Conservation (phyloP, 2,329 filamentous ascomycete species). For the Verticillium zaregamsianum region DNA sequence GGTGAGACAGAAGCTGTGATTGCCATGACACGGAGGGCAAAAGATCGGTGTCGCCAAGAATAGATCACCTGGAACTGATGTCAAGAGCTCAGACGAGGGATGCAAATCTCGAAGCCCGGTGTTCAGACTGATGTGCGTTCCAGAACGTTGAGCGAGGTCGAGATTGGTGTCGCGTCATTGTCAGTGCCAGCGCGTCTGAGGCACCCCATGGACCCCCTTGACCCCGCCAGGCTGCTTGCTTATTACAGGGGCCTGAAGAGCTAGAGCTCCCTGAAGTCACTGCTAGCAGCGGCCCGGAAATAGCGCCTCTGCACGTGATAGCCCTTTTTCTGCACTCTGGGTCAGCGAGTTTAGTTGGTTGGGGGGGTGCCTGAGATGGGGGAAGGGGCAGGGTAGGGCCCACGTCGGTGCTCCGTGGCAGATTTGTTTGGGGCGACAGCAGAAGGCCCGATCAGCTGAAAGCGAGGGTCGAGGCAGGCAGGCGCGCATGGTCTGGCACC, state of each 20-base stretch:
- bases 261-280: not conserved
- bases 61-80: not conserved
- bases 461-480: not conserved
- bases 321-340: not conserved
- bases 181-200: not conserved
- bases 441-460: not conserved
- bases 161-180: not conserved
- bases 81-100: not conserved
- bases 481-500: not conserved
- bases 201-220: not conserved
- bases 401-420: not conserved
- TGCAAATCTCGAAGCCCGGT: not conserved
- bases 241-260: not conserved
- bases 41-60: not conserved
- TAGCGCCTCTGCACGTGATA: constrained; percentile 8
- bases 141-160: not conserved
- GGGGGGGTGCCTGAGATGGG: not conserved
- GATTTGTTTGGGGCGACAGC: not conserved
- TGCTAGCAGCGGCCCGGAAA: not conserved
- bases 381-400: not conserved
- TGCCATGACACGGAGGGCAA: not conserved
- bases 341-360: not conserved
- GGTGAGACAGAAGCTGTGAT: not conserved
- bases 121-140: not conserved
- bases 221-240: not conserved